A percentile compares a stretch with the other conserved stretches of the same genome.
Conservation (phyloP, 2,329 filamentous ascomycete genomes). For the Stemphylium vesicarium region DNA sequence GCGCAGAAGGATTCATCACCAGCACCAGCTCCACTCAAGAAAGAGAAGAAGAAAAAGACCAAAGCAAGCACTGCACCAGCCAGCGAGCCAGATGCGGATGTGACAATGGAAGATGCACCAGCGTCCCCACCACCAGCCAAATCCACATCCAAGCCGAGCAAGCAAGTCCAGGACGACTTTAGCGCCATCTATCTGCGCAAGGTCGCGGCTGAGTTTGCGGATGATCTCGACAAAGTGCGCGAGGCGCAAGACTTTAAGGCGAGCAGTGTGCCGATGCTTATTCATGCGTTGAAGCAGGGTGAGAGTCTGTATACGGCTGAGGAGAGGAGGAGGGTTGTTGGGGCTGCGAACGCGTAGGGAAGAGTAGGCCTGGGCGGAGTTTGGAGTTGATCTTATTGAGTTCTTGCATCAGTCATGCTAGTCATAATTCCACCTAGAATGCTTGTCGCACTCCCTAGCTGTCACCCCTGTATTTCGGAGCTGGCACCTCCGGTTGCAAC, state of each 20-base stretch:
- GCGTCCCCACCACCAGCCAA: slow-evolving; percentile 11
- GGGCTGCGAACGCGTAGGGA: slow-evolving; percentile 18
- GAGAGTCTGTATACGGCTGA: slow-evolving; percentile 65
- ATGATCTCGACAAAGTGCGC: slow-evolving; percentile 75
- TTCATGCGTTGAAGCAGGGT: slow-evolving; percentile 73
- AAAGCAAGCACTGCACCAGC: slow-evolving; percentile 4
- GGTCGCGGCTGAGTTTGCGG: slow-evolving; percentile 72
- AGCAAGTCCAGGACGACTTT: slow-evolving; percentile 53
- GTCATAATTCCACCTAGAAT: too few species aligned
- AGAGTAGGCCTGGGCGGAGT: slow-evolving; percentile 22
- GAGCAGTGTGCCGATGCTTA: slow-evolving; percentile 66
- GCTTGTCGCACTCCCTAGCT: too few species aligned
- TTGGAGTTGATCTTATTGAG: slow-evolving; percentile 3
- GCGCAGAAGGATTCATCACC: slow-evolving; percentile 6
- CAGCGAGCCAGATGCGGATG: slow-evolving; percentile 18
- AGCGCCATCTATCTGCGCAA: slow-evolving; percentile 72
- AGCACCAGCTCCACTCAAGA: slow-evolving; percentile 12
- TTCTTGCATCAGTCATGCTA: too few species aligned
- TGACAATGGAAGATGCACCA: slow-evolving; percentile 26
- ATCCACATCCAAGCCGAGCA: neutral
- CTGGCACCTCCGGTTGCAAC: neutral
- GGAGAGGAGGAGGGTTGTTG: slow-evolving; percentile 55
- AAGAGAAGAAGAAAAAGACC: slow-evolving; percentile 22
- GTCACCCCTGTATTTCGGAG: neutral
- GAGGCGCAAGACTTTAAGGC: slow-evolving; percentile 72